Evolutionary conservation across 371 early-diverging fungal genomes (phyloP).

Genomic region (Encephalitozoon hellem): DNA sequence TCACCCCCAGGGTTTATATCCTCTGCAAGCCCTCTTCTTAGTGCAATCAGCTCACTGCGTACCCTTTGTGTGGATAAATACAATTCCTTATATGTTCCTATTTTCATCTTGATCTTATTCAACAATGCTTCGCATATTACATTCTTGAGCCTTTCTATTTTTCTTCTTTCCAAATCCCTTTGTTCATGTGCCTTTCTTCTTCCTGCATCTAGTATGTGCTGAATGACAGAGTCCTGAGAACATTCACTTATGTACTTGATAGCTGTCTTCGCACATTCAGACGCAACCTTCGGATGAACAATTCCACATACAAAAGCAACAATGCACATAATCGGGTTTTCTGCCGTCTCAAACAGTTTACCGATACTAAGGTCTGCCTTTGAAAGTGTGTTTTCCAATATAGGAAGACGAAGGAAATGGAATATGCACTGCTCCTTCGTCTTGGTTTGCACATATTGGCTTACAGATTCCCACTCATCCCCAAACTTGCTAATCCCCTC

Average conservation of each 20-base stretch:
- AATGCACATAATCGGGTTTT: slow-evolving; percentile 86
- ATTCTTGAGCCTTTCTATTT: slow-evolving; percentile 45
- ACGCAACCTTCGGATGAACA: slow-evolving; percentile 78
- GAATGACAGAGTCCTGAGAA: not conserved
- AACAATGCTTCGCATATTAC: slow-evolving; percentile 52
- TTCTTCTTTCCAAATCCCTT: slow-evolving; percentile 48
- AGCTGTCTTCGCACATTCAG: slow-evolving; percentile 68
- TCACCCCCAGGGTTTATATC: not conserved
- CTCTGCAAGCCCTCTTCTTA: not conserved
- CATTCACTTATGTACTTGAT: slow-evolving; percentile 22
- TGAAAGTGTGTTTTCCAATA: slow-evolving; percentile 74
- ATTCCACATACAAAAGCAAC: slow-evolving; percentile 80
- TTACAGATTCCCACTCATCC: slow-evolving; percentile 85
- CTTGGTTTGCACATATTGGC: slow-evolving; percentile 77
- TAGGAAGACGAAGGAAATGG: slow-evolving; percentile 83
- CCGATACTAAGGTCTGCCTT: slow-evolving; percentile 63
- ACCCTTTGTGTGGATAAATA: slow-evolving; percentile 41
- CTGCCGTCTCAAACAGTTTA: slow-evolving; percentile 68
- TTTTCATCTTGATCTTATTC: slow-evolving; percentile 52
- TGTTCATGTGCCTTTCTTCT: slow-evolving; percentile 59
- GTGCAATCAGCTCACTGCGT: slow-evolving; percentile 43
- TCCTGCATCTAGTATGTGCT: slow-evolving; percentile 41
- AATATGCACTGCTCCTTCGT: slow-evolving; percentile 81
- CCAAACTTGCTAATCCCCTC: slow-evolving; percentile 82
- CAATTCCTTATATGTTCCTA: slow-evolving; percentile 46